Evolutionary conservation across 495 filamentous ascomycete genomes (phyloP).

Genomic region (Rostrohypoxylon terebratum): DNA sequence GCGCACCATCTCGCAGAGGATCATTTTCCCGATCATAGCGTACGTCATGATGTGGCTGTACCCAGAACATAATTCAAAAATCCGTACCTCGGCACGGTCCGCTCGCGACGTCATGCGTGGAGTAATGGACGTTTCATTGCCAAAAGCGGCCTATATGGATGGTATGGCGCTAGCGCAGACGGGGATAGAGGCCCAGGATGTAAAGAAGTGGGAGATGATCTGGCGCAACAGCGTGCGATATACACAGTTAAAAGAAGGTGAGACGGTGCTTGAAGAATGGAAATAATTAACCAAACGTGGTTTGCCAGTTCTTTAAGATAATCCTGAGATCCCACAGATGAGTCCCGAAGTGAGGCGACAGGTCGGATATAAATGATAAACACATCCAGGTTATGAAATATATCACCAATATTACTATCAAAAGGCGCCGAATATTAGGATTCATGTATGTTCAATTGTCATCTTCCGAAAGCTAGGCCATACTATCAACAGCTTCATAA

Average conservation of each 20-base stretch:
- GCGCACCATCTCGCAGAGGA: neutral
- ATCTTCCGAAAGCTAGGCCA: too few relatives aligned
- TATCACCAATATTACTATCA: too few relatives aligned
- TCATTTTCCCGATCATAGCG: neutral
- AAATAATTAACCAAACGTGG: neutral
- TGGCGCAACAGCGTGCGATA: constrained; percentile 5
- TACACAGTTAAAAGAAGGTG: neutral
- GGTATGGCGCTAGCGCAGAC: neutral
- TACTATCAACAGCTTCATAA: neutral
- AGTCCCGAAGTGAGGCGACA: neutral
- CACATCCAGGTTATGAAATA: too few relatives aligned
- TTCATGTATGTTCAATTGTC: too few relatives aligned
- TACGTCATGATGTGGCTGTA: constrained; percentile 5
- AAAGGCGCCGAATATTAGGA: too few relatives aligned
- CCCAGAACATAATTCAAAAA: neutral
- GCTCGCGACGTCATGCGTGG: neutral
- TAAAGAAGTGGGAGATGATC: neutral
- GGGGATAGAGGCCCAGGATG: neutral
- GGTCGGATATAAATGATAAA: too few relatives aligned
- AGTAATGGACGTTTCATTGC: neutral
- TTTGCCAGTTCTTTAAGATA: neutral
- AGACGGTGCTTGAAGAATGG: neutral
- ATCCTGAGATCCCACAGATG: neutral
- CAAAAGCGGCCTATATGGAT: constrained; percentile 1
- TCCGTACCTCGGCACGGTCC: neutral